A percentile compares a stretch with the other conserved stretches of the same genome.
phyloP scores from a whole-genome alignment of 2,329 filamentous ascomycete genomes.

The Phialocephala subalpina region DNA sequence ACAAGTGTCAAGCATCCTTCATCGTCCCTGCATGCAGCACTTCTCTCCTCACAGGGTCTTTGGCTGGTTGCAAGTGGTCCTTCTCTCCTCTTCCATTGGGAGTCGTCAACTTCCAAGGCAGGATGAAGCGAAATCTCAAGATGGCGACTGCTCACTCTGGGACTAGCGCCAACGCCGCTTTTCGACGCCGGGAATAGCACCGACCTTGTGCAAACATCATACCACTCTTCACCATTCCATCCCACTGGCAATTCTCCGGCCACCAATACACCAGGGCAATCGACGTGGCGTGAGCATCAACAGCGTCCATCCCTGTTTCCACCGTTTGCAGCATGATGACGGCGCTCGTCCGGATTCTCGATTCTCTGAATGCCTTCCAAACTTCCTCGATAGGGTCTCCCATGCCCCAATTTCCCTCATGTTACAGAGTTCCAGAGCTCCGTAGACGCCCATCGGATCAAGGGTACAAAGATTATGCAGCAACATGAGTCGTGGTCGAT shows the following conservation, averaged over 20 bases:
- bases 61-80: background rate
- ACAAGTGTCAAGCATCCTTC: background rate
- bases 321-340: background rate
- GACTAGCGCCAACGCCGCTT: slow-evolving; percentile 18
- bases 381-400: background rate
- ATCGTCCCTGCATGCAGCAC: background rate
- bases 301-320: slow-evolving; percentile 8
- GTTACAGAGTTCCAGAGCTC: slow-evolving; percentile 21
- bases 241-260: background rate
- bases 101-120: background rate
- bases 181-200: slow-evolving; percentile 7
- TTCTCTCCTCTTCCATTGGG: background rate
- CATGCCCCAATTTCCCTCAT: background rate
- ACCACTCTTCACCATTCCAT: slow-evolving; percentile 5
- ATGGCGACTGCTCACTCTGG: background rate
- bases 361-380: slow-evolving; percentile 19
- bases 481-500: slow-evolving; percentile 14
- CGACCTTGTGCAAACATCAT: slow-evolving; percentile 10
- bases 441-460: slow-evolving; percentile 22
- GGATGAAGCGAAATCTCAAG: background rate
- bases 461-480: slow-evolving; percentile 22
- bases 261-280: background rate
- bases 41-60: background rate
- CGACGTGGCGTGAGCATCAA: slow-evolving; percentile 18
- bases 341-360: slow-evolving; percentile 27